Evolutionary conservation across 2,329 filamentous ascomycete species (phyloP).

Genomic region (Fusarium haematococcum): DNA sequence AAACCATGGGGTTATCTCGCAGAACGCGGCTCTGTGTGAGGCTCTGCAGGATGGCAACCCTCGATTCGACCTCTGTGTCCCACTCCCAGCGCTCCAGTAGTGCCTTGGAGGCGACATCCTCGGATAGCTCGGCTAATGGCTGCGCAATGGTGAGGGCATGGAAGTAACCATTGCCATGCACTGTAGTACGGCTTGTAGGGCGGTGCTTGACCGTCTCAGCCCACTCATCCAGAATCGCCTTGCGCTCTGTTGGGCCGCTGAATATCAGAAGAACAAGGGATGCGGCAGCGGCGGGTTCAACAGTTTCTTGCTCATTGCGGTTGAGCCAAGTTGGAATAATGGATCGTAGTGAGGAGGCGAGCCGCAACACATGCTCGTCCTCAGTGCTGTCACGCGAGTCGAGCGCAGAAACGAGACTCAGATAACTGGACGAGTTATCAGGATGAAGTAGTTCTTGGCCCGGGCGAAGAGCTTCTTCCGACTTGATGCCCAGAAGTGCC

Average conservation of each 20-base stretch:
- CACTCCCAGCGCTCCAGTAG: constrained; percentile 65
- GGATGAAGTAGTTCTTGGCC: constrained; percentile 44
- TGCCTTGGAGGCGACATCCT: constrained; percentile 55
- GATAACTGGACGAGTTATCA: constrained; percentile 31
- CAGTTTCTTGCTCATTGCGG: constrained; percentile 62
- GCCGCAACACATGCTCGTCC: constrained; percentile 20
- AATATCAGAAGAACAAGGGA: constrained; percentile 63
- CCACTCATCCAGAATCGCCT: constrained; percentile 59
- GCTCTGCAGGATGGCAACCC: constrained; percentile 67
- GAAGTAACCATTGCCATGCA: constrained; percentile 63
- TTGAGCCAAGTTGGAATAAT: constrained; percentile 61
- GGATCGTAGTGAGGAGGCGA: constrained; percentile 45
- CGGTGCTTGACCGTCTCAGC: constrained; percentile 54
- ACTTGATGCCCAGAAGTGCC: constrained; percentile 37
- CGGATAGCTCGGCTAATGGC: constrained; percentile 49
- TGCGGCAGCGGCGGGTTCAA: constrained; percentile 63
- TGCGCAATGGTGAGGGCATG: constrained; percentile 65
- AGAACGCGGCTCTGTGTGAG: constrained; percentile 62
- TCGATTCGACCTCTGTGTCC: constrained; percentile 63
- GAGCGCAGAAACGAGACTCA: constrained; percentile 36
- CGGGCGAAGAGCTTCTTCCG: constrained; percentile 18
- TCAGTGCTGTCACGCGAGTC: constrained; percentile 15
- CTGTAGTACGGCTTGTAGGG: constrained; percentile 48
- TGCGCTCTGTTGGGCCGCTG: constrained; percentile 51
- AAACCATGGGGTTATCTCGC: constrained; percentile 52